Evolutionary conservation across 2,329 filamentous ascomycete genomes (phyloP), one percentile per base, ranked within the genome.

Genomic region (Ceratocystis cubensis): DNA sequence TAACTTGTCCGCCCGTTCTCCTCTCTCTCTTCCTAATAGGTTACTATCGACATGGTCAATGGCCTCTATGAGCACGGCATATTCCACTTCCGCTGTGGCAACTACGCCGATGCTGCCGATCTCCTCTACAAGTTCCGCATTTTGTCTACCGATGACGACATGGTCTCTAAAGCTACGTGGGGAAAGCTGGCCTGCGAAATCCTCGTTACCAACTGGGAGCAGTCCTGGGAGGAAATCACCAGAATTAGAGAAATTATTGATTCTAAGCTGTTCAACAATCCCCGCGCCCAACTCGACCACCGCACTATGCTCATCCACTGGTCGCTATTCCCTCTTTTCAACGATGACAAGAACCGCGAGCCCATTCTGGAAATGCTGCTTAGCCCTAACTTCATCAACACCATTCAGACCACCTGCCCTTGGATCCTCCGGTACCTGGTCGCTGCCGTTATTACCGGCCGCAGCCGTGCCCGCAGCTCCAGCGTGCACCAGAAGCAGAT

Each of bases 271-370:
- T 96, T 96, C 84, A 94, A 88, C 83, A 96, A 96, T 82, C 89
- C 93, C 33, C 84, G 96, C 70, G 92, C 89, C 69, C 94, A 99
- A 80, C 88, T 99, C 69, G 88, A 93, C 76, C 93, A 96, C 82
- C 90, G 94, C 75, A 95, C 92, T 68, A 96, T 93, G 90, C 82
- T 99, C 73, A 88, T 96, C 73, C 94, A 99, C 88, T 99, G 94
- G 92, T 87, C 90, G 59, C 87, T 99, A 69, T 99, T 97, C 85
- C 93, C 94, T 69, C 92, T 96, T 80, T 99, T 97, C 85, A 97
- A 99, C 85, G 88, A 90, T 80, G 93, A 97, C 73, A 83, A 86
- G 71, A 90, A 91, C 68, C 91, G 93, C 74, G 94, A 99, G 75
- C 84, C 85, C 72, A 84, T 99, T 72, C 90, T 94, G 74, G 94